Percentiles rank a stretch among this genome's conserved stretches.
phyloP scores from a whole-genome alignment of 192 early-diverging fungal species.

The Chytriomyces sp. region DNA sequence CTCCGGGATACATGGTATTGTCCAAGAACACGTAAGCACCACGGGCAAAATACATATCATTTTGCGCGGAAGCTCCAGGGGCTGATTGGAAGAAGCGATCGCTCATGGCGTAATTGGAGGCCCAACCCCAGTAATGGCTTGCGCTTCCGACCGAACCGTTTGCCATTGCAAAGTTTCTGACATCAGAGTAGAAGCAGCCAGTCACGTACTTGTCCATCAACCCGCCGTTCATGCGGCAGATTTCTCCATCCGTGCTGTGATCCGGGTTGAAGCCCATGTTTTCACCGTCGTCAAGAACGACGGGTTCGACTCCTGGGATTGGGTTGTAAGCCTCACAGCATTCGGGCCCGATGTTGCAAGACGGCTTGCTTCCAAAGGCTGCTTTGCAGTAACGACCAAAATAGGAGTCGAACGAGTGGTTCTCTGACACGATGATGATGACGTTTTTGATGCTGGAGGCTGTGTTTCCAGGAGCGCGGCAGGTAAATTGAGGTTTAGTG shows the following conservation, averaged over 20 bases:
- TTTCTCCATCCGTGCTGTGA: neutral
- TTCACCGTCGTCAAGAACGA: neutral
- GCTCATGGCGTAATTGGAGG: conserved; percentile 19
- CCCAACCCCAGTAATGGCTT: conserved; percentile 17
- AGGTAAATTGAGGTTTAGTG: neutral
- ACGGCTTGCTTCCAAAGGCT: neutral
- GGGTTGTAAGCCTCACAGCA: neutral
- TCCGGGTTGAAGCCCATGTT: neutral
- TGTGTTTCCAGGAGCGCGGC: neutral
- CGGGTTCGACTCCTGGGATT: neutral
- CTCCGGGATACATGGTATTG: neutral
- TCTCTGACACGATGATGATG: conserved; percentile 18
- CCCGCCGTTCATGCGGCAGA: conserved; percentile 26
- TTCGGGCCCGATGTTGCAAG: conserved; percentile 5
- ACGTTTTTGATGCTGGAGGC: conserved; percentile 16
- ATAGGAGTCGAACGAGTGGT: conserved; percentile 24
- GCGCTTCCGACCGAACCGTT: conserved; percentile 4
- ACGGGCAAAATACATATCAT: conserved; percentile 32
- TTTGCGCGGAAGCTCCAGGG: conserved; percentile 8
- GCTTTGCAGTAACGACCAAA: conserved; percentile 26
- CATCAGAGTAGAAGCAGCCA: neutral
- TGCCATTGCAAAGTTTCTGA: conserved; percentile 21
- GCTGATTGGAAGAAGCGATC: conserved; percentile 30
- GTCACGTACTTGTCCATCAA: conserved; percentile 28
- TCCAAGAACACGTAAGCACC: conserved; percentile 11